Conservation (phyloP, 306 rosid genomes). For the Prosopis cineraria region DNA sequence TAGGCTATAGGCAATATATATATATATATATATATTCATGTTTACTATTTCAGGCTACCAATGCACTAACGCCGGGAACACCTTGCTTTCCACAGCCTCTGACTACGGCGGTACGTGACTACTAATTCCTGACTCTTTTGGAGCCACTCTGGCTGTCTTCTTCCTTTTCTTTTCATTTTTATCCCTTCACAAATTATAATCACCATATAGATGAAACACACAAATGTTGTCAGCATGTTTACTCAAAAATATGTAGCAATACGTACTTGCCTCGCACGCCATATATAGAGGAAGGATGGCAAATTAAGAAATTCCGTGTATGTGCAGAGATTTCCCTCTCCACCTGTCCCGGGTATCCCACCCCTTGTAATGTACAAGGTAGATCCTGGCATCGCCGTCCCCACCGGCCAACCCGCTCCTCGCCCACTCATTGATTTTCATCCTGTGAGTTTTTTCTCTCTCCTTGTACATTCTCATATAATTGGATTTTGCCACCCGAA, state of each 20-base stretch:
- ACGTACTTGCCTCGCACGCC: conserved; percentile 15
- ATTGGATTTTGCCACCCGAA: not conserved
- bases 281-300: not conserved
- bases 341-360: conserved; percentile 62
- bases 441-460: conserved; percentile 49
- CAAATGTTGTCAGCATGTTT: too few relatives aligned
- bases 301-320: not conserved
- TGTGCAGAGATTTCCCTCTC: conserved; percentile 63
- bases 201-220: too few relatives aligned
- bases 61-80: conserved; percentile 58
- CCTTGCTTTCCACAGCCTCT: conserved; percentile 65
- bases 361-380: conserved; percentile 64
- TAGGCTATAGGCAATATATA: too few relatives aligned
- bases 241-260: not conserved
- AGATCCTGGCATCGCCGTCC: conserved; percentile 46
- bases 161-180: conserved; percentile 4
- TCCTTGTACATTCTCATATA: not conserved
- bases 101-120: conserved; percentile 49
- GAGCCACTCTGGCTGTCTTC: conserved; percentile 42
- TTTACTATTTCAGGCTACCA: conserved; percentile 54
- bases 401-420: conserved; percentile 35
- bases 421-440: conserved; percentile 57
- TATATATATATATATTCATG: too few relatives aligned
- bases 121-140: conserved; percentile 40
- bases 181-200: conserved; percentile 26